Conservation (phyloP, 345 rosid species). For the Bruguiera gymnorhiza region DNA sequence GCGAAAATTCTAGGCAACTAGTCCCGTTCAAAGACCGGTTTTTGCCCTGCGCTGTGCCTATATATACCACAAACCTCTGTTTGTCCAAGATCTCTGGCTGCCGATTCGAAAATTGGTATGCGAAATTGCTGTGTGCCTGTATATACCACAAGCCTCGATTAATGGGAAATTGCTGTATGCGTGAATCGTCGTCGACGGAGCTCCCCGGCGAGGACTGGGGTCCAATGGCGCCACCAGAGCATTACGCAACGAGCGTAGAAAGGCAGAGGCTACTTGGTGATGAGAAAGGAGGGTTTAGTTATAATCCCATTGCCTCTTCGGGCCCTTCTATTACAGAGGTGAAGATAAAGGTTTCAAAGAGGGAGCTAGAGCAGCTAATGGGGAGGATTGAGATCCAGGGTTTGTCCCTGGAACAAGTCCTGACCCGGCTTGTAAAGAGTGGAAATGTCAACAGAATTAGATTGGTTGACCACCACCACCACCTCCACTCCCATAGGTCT, state of each 20-base stretch:
- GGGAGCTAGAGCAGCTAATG: conserved; percentile 54
- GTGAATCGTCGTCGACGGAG: conserved; percentile 13
- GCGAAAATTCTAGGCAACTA: background rate
- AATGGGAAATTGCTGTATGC: conserved; percentile 49
- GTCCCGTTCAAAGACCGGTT: no score
- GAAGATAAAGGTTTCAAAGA: conserved; percentile 70
- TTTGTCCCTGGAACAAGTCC: conserved; percentile 36
- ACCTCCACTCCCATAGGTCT: conserved; percentile 21
- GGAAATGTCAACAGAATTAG: background rate
- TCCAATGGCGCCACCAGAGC: background rate
- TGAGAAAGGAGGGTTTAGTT: conserved; percentile 2
- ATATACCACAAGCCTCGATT: background rate
- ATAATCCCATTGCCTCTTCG: background rate
- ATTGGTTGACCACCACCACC: background rate
- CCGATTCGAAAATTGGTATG: background rate
- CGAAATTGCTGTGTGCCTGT: background rate
- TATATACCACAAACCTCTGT: conserved; percentile 7
- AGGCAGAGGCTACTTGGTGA: conserved; percentile 20
- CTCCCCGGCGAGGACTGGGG: conserved; percentile 48
- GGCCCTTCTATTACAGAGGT: conserved; percentile 34
- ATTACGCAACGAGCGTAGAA: background rate
- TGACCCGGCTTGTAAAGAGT: conserved; percentile 20
- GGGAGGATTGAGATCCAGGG: conserved; percentile 40
- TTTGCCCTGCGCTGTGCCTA: background rate
- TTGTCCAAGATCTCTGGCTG: conserved; percentile 16